Conservation (phyloP, 345 rosid species). For the Linum usitatissimum region DNA sequence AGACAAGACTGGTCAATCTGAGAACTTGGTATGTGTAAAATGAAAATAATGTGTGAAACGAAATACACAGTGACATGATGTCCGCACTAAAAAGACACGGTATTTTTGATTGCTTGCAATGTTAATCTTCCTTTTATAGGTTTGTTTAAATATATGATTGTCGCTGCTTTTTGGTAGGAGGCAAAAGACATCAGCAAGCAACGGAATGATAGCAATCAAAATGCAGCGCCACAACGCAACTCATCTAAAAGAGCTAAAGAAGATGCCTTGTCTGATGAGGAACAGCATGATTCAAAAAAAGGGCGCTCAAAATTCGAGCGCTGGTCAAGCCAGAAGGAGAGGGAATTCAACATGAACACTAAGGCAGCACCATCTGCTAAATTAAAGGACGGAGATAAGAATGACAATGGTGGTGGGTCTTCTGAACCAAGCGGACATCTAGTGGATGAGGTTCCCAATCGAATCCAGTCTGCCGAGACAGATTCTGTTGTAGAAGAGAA, state of each 20-base stretch:
- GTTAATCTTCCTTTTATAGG: background rate
- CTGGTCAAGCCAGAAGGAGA: slow-evolving; percentile 91
- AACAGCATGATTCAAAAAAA: slow-evolving; percentile 60
- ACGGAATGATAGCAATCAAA: slow-evolving; percentile 31
- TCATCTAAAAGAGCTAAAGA: slow-evolving; percentile 46
- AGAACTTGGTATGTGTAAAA: slow-evolving; percentile 57
- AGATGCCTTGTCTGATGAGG: slow-evolving; percentile 67
- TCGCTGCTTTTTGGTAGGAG: slow-evolving; percentile 40
- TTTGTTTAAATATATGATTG: slow-evolving; percentile 2
- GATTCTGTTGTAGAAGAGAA: slow-evolving; percentile 33
- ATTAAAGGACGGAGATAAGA: slow-evolving; percentile 44
- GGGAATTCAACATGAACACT: slow-evolving; percentile 42
- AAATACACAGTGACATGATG: background rate
- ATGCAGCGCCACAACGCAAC: slow-evolving; percentile 33
- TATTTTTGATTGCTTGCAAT: background rate
- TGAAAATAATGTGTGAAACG: background rate
- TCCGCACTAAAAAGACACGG: too few relatives aligned
- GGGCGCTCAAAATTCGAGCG: slow-evolving; percentile 89
- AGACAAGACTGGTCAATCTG: slow-evolving; percentile 47
- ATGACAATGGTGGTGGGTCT: slow-evolving; percentile 28
- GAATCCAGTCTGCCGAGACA: slow-evolving; percentile 25
- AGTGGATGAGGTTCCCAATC: slow-evolving; percentile 24
- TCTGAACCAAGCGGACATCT: slow-evolving; percentile 26
- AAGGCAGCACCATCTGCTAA: slow-evolving; percentile 58
- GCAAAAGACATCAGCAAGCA: slow-evolving; percentile 35